Conservation (phyloP, 139 green algal species). For the Chlamydomonas sp. region DNA sequence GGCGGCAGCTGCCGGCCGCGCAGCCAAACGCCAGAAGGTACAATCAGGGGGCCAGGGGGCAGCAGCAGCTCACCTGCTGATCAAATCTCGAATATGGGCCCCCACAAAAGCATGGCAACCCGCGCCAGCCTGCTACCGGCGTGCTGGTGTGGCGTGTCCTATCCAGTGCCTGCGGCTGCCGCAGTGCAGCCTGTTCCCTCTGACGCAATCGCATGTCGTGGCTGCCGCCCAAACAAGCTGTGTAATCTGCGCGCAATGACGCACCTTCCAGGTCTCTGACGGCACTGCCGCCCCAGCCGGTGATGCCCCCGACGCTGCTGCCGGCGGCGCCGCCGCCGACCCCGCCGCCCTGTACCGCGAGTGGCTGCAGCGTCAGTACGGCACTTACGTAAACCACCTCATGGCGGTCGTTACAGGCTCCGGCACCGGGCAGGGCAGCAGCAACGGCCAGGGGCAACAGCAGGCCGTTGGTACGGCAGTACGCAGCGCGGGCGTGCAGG, state of each 20-base stretch:
- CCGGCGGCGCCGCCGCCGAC: background rate
- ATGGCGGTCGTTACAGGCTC: conserved; percentile 33
- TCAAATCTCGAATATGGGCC: too few relatives aligned
- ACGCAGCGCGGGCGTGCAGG: conserved; percentile 43
- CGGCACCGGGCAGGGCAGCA: background rate
- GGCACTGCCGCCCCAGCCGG: background rate
- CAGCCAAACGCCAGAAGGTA: conserved; percentile 44
- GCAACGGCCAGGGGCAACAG: background rate
- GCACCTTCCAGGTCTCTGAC: background rate
- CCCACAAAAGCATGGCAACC: background rate
- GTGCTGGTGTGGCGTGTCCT: background rate
- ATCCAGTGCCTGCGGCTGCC: background rate
- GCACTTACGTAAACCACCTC: conserved; percentile 39
- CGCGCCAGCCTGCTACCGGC: background rate
- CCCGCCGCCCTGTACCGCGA: conserved; percentile 31
- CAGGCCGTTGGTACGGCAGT: background rate
- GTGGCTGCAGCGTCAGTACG: conserved; percentile 67
- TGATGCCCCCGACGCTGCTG: background rate
- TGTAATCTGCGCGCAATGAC: background rate
- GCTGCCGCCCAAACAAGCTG: too few relatives aligned
- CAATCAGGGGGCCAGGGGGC: background rate
- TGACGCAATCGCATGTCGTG: too few relatives aligned
- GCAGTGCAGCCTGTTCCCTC: background rate
- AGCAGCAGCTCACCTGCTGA: background rate
- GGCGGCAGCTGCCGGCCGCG: background rate